These are phyloP conservation scores for Centaurea solstitialis DNA, from an alignment of 129 eudicot genomes.

Conservation along the genomic window DNA sequence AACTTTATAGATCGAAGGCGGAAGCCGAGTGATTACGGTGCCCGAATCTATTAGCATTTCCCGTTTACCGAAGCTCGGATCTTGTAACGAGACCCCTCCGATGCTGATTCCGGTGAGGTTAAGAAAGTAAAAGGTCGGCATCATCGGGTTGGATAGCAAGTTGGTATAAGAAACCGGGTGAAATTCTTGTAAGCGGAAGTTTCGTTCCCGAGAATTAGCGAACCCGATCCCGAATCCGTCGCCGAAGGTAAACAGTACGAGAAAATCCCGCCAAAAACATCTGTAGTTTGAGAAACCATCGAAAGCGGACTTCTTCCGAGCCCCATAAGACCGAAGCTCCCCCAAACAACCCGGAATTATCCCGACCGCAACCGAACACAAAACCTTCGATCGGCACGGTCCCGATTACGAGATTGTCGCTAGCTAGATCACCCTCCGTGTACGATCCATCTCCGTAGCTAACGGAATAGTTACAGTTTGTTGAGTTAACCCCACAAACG, in stretches of 20 bases:
- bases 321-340: conserved; percentile 82
- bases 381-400: conserved; percentile 35
- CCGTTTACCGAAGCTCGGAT: conserved; percentile 56
- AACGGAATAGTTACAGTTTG: conserved; percentile 61
- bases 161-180: conserved; percentile 71
- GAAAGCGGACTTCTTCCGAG: conserved; percentile 82
- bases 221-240: conserved; percentile 55
- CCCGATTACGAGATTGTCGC: conserved; percentile 58
- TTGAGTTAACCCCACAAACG: conserved; percentile 40
- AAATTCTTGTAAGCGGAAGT: conserved; percentile 54
- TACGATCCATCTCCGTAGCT: conserved; percentile 93
- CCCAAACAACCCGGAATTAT: conserved; percentile 76
- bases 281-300: conserved; percentile 59
- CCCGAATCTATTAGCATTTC: conserved; percentile 83
- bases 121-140: conserved; percentile 63
- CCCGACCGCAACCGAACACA: conserved; percentile 88
- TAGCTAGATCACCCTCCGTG: conserved; percentile 65
- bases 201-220: conserved; percentile 62
- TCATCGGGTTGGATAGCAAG: conserved; percentile 54
- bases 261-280: conserved; percentile 63
- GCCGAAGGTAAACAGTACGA: conserved; percentile 88
- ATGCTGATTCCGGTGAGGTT: conserved; percentile 73
- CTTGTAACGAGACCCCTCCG: conserved; percentile 60
- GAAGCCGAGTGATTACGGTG: conserved; percentile 81
- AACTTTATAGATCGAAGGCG: conserved; percentile 64